Base-by-base conservation (phyloP, 1,284 basidiomycete genomes). In the Grifola frondosa region DNA sequence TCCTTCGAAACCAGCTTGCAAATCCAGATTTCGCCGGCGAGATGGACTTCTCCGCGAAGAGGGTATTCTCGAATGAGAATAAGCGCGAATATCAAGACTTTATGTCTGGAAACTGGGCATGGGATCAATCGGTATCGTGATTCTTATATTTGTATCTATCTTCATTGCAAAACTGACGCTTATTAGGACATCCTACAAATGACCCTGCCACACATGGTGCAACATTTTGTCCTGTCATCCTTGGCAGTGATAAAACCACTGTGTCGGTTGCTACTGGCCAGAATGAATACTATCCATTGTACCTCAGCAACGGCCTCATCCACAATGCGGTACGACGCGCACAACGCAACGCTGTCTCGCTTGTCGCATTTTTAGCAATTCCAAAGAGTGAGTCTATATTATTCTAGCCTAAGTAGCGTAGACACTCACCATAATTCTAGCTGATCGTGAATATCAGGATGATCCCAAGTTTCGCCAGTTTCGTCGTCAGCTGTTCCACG, bases 261-360 rank as follows among this genome's bases (percentile, higher is more conserved):
- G 53, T 56, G 1, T 59, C 58, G 1, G 58, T 58, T 3, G 54
- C 44, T 0, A 60, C 58, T 1, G 54, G 58, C 1, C 36, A 59
- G 5, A 48, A 49, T 9, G 56, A 59, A 17, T 61, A 45, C 24
- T 48, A 56, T 23, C 59, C 56, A 0, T 8, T 61, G 0, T 61
- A 61, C 31, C 22, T 53, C 8, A 50, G 47, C 1, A 13, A 41
- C 8, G 58, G 57, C 0, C 53, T 52, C 33, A 9, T 57, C 1
- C 17, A 32, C 30, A 58, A 58, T 26, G 32, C 26, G 5, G 41
- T 52, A 4, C 48, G 57, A 2, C 49, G 57, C 0, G 55, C 53
- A 0, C 57, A 56, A 21, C 39, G 56, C 0, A 36, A 57, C 19
- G 44, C 44, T 10, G 44, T 59, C 3, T 12, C 37, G 0, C 29